A percentile compares a stretch with the other conserved stretches of the same genome.
Evolutionary conservation across 805 yeast species (phyloP).

Genomic region (Cyberlindnera misumaiensis): DNA sequence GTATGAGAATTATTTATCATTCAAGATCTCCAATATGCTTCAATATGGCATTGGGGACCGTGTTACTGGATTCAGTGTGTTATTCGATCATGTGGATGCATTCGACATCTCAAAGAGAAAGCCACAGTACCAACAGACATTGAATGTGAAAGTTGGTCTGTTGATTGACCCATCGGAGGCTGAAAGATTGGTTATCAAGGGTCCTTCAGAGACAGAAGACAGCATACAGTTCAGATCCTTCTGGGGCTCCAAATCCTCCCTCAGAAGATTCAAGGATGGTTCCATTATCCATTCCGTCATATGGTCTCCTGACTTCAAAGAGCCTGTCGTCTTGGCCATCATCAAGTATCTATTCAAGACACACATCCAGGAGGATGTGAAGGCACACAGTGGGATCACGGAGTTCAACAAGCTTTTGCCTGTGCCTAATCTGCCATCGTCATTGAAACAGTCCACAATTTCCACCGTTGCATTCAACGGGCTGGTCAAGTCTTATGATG

Average conservation of each 20-base stretch:
- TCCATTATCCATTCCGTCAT: slow-evolving; percentile 84
- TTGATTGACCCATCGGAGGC: slow-evolving; percentile 62
- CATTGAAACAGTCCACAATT: slow-evolving; percentile 44
- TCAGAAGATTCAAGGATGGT: slow-evolving; percentile 92
- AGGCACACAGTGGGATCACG: slow-evolving; percentile 29
- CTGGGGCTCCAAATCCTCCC: slow-evolving; percentile 84
- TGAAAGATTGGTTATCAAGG: slow-evolving; percentile 80
- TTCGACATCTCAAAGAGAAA: slow-evolving; percentile 45
- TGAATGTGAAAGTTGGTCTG: slow-evolving; percentile 50
- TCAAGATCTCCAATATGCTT: slow-evolving; percentile 54
- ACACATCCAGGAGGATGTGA: slow-evolving; percentile 46
- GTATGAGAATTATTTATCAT: slow-evolving; percentile 56
- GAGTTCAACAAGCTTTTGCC: slow-evolving; percentile 50
- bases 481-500: slow-evolving; percentile 49
- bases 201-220: slow-evolving; percentile 60
- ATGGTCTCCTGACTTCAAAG: slow-evolving; percentile 57
- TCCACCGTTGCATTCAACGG: slow-evolving; percentile 36
- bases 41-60: slow-evolving; percentile 50
- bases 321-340: slow-evolving; percentile 61
- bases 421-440: slow-evolving; percentile 51
- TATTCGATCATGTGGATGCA: slow-evolving; percentile 22
- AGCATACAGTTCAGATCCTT: slow-evolving; percentile 68
- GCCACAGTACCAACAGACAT: slow-evolving; percentile 29
- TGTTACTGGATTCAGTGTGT: slow-evolving; percentile 29
- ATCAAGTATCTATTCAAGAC: slow-evolving; percentile 53